Conservation (phyloP, 2,329 filamentous ascomycete species). For the Tolypocladium endophyticum region DNA sequence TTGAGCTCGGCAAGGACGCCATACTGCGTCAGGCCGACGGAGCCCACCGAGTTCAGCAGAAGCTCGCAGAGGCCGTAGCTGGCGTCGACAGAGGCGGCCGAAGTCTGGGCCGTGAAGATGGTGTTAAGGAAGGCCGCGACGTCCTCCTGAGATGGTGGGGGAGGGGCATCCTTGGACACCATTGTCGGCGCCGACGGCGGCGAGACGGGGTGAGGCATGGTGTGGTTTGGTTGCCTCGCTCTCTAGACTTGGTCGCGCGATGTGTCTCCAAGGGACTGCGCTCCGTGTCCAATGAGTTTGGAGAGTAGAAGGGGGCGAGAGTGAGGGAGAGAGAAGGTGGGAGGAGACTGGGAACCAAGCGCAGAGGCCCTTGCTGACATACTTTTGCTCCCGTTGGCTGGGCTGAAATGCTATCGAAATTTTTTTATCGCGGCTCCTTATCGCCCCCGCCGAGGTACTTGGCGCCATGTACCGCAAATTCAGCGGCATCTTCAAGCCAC, state of each 20-base stretch:
- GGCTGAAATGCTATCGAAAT: background rate
- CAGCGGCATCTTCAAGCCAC: background rate
- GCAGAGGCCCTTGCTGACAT: conserved; percentile 2
- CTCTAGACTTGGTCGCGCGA: background rate
- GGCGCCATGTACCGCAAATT: background rate
- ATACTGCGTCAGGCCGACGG: conserved; percentile 40
- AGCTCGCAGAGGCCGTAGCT: conserved; percentile 51
- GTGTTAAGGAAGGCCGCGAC: conserved; percentile 53
- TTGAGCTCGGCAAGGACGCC: conserved; percentile 45
- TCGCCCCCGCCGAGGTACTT: background rate
- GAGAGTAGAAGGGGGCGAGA: conserved; percentile 3
- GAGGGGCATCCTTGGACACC: conserved; percentile 36
- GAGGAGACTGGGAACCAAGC: conserved; percentile 1
- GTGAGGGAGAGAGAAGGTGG: background rate
- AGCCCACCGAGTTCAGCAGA: conserved; percentile 43
- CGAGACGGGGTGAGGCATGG: conserved; percentile 39
- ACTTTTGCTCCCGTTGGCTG: background rate
- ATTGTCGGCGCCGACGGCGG: conserved; percentile 38
- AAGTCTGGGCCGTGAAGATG: conserved; percentile 60
- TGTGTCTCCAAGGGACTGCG: background rate
- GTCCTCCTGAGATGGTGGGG: conserved; percentile 55
- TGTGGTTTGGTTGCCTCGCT: conserved; percentile 4
- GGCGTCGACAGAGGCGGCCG: conserved; percentile 56
- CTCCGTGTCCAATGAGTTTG: background rate
- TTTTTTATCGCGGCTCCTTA: conserved; percentile 1